Evolutionary conservation across 257 asterid genomes (phyloP), one percentile per base, ranked within the genome.

Genomic region (Voacanga thouarsii): DNA sequence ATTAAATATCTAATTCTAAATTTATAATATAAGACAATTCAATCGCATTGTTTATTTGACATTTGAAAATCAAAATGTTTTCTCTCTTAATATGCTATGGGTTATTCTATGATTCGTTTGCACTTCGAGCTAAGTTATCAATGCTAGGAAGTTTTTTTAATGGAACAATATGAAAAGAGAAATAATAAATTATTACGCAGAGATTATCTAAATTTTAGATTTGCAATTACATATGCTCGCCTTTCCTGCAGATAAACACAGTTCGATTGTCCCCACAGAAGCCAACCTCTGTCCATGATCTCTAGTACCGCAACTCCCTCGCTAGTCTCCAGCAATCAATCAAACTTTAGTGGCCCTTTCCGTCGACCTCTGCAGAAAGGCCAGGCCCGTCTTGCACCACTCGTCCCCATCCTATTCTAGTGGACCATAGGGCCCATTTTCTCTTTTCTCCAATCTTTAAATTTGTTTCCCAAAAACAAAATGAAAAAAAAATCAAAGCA

Each of bases 331-430:
- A 80, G 45, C 74, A 75, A 60, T 73, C 78, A 82, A 79, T 79
- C 85, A 81, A 77, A 80, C 71, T 51, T 44, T 49, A 21, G 76
- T 80, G 82, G 87, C 80, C 84, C 80, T 60, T 59, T 14, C 15
- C 68, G 69, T 28, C 77, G 47, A 72, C 68, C 74, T 47, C 78
- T 77, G 70, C 78, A 72, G 82, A 81, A 76, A 83, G 80, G 82
- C 80, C 83, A 84, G 64, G 80, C 78, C 85, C 84, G 75, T 82
- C 87, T n/a, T 70, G 65, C 67, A 68, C 45, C 79, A 69, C 33
- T 61, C 77, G 83, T 80, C 74, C 5, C 81, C 50, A 75, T 53
- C 72, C 50, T 63, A 76, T 75, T 53, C 76, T 51, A 30, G 77
- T 75, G 83, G 83, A 59, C 81, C 82, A 75, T 43, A 30, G 26